These are phyloP conservation scores for Globisporangium spinosum DNA, from an alignment of 352 stramenopile species.

Conservation along the genomic window DNA sequence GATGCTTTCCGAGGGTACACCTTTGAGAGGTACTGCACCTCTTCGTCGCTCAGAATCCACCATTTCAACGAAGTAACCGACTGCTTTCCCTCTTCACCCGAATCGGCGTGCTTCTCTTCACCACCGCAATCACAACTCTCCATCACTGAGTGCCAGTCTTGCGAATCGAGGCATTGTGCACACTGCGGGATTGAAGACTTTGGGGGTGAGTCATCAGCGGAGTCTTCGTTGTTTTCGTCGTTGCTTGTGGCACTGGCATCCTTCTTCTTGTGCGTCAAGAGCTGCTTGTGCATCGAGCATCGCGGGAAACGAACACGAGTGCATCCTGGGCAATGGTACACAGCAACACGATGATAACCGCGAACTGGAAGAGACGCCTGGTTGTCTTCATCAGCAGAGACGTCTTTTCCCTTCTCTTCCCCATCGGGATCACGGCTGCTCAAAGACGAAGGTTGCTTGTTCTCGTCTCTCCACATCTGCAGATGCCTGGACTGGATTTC, in stretches of 20 bases:
- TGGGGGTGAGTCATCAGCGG: not conserved
- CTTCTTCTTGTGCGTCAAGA: constrained; percentile 60
- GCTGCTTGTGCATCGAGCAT: constrained; percentile 40
- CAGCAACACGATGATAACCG: constrained; percentile 67
- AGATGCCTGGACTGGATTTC: constrained; percentile 61
- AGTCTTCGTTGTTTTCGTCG: constrained; percentile 8
- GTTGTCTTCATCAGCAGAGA: not conserved
- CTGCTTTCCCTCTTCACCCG: constrained; percentile 10
- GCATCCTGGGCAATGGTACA: constrained; percentile 55
- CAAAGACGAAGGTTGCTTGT: constrained; percentile 15
- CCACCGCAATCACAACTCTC: constrained; percentile 30
- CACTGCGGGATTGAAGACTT: constrained; percentile 44
- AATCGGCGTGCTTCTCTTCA: constrained; percentile 1
- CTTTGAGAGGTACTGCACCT: constrained; percentile 57
- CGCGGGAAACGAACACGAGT: constrained; percentile 43
- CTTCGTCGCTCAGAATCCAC: constrained; percentile 77
- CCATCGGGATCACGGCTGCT: constrained; percentile 21
- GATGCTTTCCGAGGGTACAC: constrained; percentile 47
- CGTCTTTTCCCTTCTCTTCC: constrained; percentile 17
- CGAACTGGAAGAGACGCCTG: constrained; percentile 40
- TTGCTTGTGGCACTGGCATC: not conserved
- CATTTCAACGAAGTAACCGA: constrained; percentile 34
- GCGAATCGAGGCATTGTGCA: constrained; percentile 43
- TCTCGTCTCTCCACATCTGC: constrained; percentile 55
- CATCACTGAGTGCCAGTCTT: constrained; percentile 35